Percentiles rank a stretch among this genome's conserved stretches.
Conservation (phyloP, 169 alveolate genomes). For the Cryptosporidium baileyi region DNA sequence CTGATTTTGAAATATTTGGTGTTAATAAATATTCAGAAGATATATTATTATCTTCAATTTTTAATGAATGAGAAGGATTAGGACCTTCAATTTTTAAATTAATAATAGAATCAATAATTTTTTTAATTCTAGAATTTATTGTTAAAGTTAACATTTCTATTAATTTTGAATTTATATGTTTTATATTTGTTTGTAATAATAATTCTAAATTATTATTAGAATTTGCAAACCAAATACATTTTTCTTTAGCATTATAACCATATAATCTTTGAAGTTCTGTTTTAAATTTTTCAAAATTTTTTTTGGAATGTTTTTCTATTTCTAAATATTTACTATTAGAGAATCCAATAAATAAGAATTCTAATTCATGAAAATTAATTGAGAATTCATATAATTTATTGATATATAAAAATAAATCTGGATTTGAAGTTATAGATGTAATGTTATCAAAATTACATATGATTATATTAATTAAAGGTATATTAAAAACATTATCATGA, state of each 20-base stretch:
- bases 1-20: conserved; percentile 6
- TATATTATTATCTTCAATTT: too few relatives aligned
- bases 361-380: neutral
- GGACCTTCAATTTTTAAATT: conserved; percentile 44
- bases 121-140: conserved; percentile 54
- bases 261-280: conserved; percentile 38
- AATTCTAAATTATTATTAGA: neutral
- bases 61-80: conserved; percentile 21
- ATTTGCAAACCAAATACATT: conserved; percentile 27
- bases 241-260: conserved; percentile 24
- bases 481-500: neutral
- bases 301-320: conserved; percentile 35
- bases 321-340: conserved; percentile 23
- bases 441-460: conserved; percentile 48
- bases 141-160: neutral
- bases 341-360: conserved; percentile 1
- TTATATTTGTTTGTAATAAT: neutral
- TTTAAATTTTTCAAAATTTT: conserved; percentile 35
- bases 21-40: neutral
- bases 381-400: conserved; percentile 10
- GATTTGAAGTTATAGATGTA: neutral
- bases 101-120: neutral
- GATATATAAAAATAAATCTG: neutral
- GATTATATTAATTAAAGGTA: conserved; percentile 37
- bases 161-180: conserved; percentile 11